Evolutionary conservation across 805 yeast genomes (phyloP).

Genomic region (Sporopachydermia lactativora): DNA sequence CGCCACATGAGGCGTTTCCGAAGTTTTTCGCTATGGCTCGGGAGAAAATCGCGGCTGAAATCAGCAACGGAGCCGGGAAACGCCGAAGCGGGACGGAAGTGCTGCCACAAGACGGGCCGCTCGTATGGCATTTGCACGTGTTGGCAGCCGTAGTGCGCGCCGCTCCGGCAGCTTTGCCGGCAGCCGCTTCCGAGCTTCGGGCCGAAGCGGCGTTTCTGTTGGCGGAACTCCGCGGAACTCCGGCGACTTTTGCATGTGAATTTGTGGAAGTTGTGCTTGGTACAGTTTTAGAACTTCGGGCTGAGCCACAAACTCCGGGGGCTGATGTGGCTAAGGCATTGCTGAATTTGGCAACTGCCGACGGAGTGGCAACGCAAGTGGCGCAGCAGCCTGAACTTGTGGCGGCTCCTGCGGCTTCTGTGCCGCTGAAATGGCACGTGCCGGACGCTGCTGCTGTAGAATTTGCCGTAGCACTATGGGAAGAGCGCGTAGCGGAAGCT

Average conservation of each 20-base stretch:
- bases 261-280: constrained; percentile 54
- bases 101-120: constrained; percentile 61
- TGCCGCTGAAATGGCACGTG: constrained; percentile 59
- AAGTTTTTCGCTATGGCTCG: constrained; percentile 30
- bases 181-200: constrained; percentile 29
- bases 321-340: neutral
- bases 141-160: constrained; percentile 59
- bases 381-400: neutral
- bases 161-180: constrained; percentile 38
- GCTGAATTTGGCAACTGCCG: neutral
- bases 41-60: constrained; percentile 45
- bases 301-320: neutral
- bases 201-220: constrained; percentile 32
- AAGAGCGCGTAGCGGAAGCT: constrained; percentile 29
- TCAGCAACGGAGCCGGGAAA: constrained; percentile 75
- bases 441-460: constrained; percentile 45
- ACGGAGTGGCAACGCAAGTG: neutral
- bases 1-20: constrained; percentile 34
- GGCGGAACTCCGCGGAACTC: constrained; percentile 45
- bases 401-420: constrained; percentile 21
- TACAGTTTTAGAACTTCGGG: constrained; percentile 23
- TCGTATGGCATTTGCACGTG: constrained; percentile 58
- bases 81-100: constrained; percentile 50
- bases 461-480: constrained; percentile 48
- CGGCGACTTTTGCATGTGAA: constrained; percentile 45